Base-by-base conservation (phyloP, 441 rosid species). In the Theobroma grandiflorum region DNA sequence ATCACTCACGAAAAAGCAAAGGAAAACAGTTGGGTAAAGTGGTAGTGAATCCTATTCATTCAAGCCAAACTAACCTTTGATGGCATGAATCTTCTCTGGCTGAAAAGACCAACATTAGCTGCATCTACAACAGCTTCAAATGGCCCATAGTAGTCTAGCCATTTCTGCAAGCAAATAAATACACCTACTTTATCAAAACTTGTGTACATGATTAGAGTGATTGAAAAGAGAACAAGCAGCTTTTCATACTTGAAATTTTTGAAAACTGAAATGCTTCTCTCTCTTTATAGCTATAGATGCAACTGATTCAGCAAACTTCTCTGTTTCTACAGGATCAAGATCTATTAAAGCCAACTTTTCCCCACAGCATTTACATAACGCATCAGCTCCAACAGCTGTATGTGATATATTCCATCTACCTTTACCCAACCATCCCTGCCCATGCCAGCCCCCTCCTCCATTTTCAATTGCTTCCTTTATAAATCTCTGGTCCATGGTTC, bases 361-460 rank as follows among this genome's bases (percentile, higher is more conserved):
- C 18, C 92, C 90, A 78, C 96, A 91, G 66, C 88, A 86, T 77
- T 78, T 82, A 83, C 96, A 92, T 18, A 83, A 72, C 62, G 85
- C 96, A 85, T 91, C 89, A 58, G 33, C 70, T 69, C 87, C 89
- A 78, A 92, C 55, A 20, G 77, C 16, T 4, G 94, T 76, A 70
- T 8, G 73, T 33, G 89, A 85, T 62, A 91, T 68, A 7, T 12
- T 79, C 96, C 94, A 91, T 80, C 79, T 87, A 72, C 93, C 93
- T 78, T 80, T 87, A n/a, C 94, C 96, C 66, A 92, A 75, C 96
- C 94, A 92, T 65, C 93, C 96, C 40, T 80, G 85, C 68, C 93
- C 93, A 74, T 91, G 96, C 90, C 93, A 91, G 40, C 96, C 94
- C 79, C 94, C 96, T 58, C 94, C 96, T 69, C 86, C 82, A 83